phyloP scores from a whole-genome alignment of 2,329 filamentous ascomycete species.

The Colletotrichum tanaceti region DNA sequence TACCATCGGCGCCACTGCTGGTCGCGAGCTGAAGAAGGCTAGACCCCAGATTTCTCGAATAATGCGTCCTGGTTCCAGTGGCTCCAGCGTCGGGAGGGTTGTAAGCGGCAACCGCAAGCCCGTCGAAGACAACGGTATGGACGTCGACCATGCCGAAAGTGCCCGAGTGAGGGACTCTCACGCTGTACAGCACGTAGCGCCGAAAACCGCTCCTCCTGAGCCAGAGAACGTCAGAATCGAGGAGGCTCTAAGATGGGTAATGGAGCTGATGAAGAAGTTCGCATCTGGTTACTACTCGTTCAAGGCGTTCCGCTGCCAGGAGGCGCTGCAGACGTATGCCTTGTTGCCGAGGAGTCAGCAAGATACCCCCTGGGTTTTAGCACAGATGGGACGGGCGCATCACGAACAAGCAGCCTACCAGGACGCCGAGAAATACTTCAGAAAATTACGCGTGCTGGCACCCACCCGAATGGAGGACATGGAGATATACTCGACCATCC shows the following conservation, averaged over 20 bases:
- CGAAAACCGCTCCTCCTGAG: constrained; percentile 53
- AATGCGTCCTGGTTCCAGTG: constrained; percentile 73
- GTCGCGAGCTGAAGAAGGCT: constrained; percentile 84
- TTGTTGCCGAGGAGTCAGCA: constrained; percentile 79
- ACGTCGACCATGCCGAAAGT: constrained; percentile 75
- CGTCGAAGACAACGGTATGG: constrained; percentile 72
- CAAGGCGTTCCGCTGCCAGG: constrained; percentile 80
- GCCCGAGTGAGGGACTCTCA: constrained; percentile 58
- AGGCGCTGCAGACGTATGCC: constrained; percentile 80
- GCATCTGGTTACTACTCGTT: constrained; percentile 83
- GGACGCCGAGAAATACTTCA: constrained; percentile 89
- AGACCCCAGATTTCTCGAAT: constrained; percentile 77
- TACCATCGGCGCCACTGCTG: constrained; percentile 68
- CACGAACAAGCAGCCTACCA: constrained; percentile 90
- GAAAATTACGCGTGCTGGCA: constrained; percentile 79
- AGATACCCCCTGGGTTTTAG: constrained; percentile 92
- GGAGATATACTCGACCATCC: constrained; percentile 97
- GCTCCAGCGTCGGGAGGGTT: constrained; percentile 82
- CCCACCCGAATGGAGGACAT: constrained; percentile 91
- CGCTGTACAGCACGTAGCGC: constrained; percentile 48
- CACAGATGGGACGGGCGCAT: constrained; percentile 88
- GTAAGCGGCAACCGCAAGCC: constrained; percentile 92
- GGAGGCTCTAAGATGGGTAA: constrained; percentile 79
- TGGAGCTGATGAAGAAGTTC: constrained; percentile 85
- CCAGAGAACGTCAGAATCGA: constrained; percentile 73